Evolutionary conservation across 805 yeast genomes (phyloP).

Genomic region (Schwanniomyces polymorphus): DNA sequence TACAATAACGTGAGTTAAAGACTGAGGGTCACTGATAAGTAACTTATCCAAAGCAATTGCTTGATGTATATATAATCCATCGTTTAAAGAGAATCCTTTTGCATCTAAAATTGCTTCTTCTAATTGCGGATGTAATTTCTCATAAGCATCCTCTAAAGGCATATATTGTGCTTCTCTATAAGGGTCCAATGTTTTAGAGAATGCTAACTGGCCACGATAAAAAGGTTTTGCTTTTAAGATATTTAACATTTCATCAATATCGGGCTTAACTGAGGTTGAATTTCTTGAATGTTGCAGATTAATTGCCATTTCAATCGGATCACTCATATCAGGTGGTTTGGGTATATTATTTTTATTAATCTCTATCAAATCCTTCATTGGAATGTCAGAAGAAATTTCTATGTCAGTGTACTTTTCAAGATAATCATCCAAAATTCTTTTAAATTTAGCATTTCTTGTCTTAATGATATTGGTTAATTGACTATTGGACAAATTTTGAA

Average conservation of each 20-base stretch:
- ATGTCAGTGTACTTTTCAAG: conserved; percentile 21
- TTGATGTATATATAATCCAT: conserved; percentile 75
- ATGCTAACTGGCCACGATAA: conserved; percentile 65
- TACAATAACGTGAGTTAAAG: conserved; percentile 65
- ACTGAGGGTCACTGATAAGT: conserved; percentile 29
- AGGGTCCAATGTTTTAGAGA: conserved; percentile 45
- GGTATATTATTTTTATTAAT: conserved; percentile 47
- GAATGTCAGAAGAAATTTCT: conserved; percentile 27
- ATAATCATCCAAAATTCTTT: conserved; percentile 11
- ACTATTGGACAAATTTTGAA: conserved; percentile 53
- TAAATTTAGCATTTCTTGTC: conserved; percentile 56
- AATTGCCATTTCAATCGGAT: conserved; percentile 42
- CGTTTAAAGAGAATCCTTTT: conserved; percentile 43
- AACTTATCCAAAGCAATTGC: conserved; percentile 69
- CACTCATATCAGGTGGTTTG: conserved; percentile 46
- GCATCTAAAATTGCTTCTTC: conserved; percentile 48
- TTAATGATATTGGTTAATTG: conserved; percentile 61
- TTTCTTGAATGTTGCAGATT: conserved; percentile 10
- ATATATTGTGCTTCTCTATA: conserved; percentile 47
- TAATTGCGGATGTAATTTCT: conserved; percentile 46
- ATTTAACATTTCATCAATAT: conserved; percentile 50
- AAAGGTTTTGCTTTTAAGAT: conserved; percentile 47
- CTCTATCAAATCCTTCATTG: conserved; percentile 40
- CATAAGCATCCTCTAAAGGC: conserved; percentile 30
- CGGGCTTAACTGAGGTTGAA: conserved; percentile 19